Percentiles rank a stretch among this genome's conserved stretches.
phyloP scores from a whole-genome alignment of 306 rosid genomes.

The Cucumis hystrix region DNA sequence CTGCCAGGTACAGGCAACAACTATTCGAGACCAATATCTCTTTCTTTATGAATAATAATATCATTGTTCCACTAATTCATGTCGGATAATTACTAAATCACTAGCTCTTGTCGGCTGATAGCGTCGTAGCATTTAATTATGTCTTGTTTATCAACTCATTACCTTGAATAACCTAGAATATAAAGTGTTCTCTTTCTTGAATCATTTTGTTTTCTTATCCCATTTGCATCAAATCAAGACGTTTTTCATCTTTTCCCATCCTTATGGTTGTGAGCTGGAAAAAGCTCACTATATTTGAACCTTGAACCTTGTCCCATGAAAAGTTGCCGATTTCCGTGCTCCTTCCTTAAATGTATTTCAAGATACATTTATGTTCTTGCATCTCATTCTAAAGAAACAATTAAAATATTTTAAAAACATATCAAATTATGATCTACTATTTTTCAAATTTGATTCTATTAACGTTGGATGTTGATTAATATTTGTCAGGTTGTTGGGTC shows the following conservation, averaged over 20 bases:
- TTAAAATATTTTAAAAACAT: too few relatives aligned
- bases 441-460: background rate
- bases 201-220: background rate
- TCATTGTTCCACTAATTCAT: background rate
- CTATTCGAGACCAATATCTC: background rate
- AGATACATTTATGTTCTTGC: too few relatives aligned
- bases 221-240: background rate
- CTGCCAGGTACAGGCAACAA: slow-evolving; percentile 54
- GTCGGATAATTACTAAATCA: background rate
- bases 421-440: too few relatives aligned
- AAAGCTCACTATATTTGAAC: background rate
- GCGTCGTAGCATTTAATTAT: background rate
- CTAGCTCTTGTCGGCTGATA: background rate
- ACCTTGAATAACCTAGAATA: background rate
- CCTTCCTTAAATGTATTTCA: too few relatives aligned
- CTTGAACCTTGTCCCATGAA: background rate
- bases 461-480: background rate
- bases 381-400: too few relatives aligned
- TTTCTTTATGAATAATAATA: background rate
- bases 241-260: background rate
- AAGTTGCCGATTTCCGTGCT: too few relatives aligned
- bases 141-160: background rate
- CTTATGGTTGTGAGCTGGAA: background rate
- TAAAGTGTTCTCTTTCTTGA: background rate
- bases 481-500: slow-evolving; percentile 65